Conservation (phyloP, 2,329 filamentous ascomycete species). For the Pseudopithomyces chartarum region DNA sequence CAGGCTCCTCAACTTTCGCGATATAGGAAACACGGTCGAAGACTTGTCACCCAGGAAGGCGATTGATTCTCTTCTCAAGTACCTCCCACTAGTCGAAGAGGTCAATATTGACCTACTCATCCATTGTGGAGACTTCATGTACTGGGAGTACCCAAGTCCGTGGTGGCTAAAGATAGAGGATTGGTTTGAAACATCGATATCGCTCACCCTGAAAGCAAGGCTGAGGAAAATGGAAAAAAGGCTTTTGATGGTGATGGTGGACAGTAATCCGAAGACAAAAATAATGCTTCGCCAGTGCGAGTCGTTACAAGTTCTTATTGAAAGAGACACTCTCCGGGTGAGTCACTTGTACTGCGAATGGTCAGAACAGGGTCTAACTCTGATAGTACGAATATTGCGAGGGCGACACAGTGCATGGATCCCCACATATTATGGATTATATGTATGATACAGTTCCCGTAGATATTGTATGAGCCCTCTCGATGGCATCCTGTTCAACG, state of each 20-base stretch:
- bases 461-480: no score
- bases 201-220: not conserved
- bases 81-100: constrained; percentile 32
- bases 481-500: no score
- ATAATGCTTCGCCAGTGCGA: constrained; percentile 32
- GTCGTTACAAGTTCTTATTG: no score
- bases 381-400: no score
- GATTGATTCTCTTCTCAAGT: constrained; percentile 25
- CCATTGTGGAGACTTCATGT: constrained; percentile 21
- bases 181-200: constrained; percentile 31
- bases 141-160: constrained; percentile 35
- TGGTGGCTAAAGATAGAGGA: constrained; percentile 29
- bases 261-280: constrained; percentile 8
- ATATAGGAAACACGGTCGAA: constrained; percentile 4
- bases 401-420: no score
- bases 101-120: constrained; percentile 29
- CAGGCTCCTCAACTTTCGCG: constrained; percentile 22
- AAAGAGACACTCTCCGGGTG: no score
- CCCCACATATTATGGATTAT: no score
- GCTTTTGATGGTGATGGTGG: constrained; percentile 16
- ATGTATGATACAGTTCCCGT: no score
- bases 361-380: no score
- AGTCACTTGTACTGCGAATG: no score
- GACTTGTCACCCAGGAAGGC: constrained; percentile 21
- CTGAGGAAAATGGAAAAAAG: constrained; percentile 26